Evolutionary conservation across 1,139 yeast species (phyloP), one percentile per base, ranked within the genome.

Genomic region (Komagataea norvegica): DNA sequence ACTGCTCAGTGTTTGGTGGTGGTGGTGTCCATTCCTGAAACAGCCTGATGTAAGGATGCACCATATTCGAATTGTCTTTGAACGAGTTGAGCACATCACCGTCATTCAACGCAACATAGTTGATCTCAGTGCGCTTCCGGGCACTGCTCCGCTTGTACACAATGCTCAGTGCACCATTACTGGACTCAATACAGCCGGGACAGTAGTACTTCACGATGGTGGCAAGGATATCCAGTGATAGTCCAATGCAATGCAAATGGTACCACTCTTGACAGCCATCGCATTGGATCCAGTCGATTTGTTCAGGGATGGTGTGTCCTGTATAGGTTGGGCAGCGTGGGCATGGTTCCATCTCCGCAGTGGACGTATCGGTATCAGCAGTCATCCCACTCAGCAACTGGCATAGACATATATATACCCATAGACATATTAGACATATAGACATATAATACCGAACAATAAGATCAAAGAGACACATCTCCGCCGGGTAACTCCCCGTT

Each of bases 31-130:
- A 45, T 3, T 42, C 35, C 19, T 51, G 38, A 24, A 62, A 59
- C 26, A 52, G 44, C 8, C 56, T 59, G 9, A 77, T 72, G 56
- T 83, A 88, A 5, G 86, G 85, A 55, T 82, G 89, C 29, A 65
- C 60, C 2, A 37, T 13, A 4, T 33, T 23, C 5, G 34, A 26
- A 23, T 32, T 28, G 13, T 33, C 28, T 14, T 24, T 37, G 16
- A 30, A 25, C 6, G 37, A 33, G 9, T 30, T 33, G 10, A 33
- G 18, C 6, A 71, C 65, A 26, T 79, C 84, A 2, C 95, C 95
- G 36, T 78, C 82, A 54, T 88, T 76, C 49, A 88, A 62, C 0
- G 95, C 94, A 8, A 77, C 79, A 55, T 88, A 88, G 56, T 88
- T 95, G 30, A 87, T 72, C 35, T 67, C 66, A 8, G 67, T 61